Base-by-base conservation (phyloP, 352 stramenopile genomes). In the Globisporangium orthogonon region DNA sequence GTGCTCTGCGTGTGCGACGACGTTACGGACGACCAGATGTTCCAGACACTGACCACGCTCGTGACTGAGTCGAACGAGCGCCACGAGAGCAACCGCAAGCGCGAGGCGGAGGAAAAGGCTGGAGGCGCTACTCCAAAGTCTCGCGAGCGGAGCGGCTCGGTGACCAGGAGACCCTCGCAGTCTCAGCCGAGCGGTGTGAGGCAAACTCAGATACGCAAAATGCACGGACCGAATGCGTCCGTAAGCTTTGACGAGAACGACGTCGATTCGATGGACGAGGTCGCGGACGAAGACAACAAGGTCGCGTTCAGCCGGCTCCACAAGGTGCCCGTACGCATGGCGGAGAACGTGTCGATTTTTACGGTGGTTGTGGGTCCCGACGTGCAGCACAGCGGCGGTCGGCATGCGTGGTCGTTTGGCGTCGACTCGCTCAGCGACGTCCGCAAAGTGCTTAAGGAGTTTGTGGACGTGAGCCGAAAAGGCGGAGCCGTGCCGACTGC, bases 11-110 rank as follows among this genome's bases (percentile, higher is more conserved):
- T 96, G 40, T 92, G 87, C 56, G 87, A 96, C 60, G 87, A 96
- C 54, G 74, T 85, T 31, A 92, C 78, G 1, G 87, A 96, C 54
- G 86, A 96, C 56, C 86, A 96, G 71, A 95, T 96, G 86, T 96
- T 95, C 63, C 80, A 93, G 63, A 92, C 79, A 28, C 62, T 96
- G 48, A 88, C 91, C 50, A 72, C 78, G 29, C 65, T 94, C n/a
- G 63, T 87, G 29, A 65, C 65, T 1, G 85, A 93, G 41, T 91
- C 84, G 3, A 88, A 84, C 40, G 78, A 91, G 60, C 76, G 80
- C 23, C 76, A 89, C 35, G 74, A 86, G 44, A 74, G 6, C n/a
- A 37, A 76, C 45, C 71, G 67, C 50, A 81, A 79, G 43, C 47
- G 60, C 4, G 68, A 73, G 33, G 68, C 63, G 2, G 60, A 70